phyloP scores from a whole-genome alignment of 2,329 filamentous ascomycete genomes.

The Colletotrichum plurivorum region DNA sequence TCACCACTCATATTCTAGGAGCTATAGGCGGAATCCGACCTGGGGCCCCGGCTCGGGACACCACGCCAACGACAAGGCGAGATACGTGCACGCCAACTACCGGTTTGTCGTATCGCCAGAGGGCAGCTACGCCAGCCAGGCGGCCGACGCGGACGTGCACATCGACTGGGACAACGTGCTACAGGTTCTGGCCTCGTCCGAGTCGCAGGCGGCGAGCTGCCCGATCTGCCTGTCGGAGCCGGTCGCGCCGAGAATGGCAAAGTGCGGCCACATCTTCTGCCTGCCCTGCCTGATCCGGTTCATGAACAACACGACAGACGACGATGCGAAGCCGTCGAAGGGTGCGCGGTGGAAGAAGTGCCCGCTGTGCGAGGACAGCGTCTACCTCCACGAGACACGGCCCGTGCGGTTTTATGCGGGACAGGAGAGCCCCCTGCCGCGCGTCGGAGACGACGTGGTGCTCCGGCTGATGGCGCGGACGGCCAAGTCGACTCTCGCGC shows the following conservation, averaged over 20 bases:
- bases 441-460: conserved; percentile 90
- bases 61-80: conserved; percentile 91
- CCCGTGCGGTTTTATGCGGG: conserved; percentile 93
- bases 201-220: conserved; percentile 90
- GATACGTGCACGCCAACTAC: conserved; percentile 95
- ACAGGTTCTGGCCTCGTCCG: conserved; percentile 90
- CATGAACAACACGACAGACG: conserved; percentile 87
- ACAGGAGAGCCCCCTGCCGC: conserved; percentile 85
- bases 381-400: conserved; percentile 92
- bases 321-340: conserved; percentile 77
- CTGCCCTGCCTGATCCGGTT: conserved; percentile 93
- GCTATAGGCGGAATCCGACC: conserved; percentile 79
- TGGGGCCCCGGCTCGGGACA: conserved; percentile 92
- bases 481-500: conserved; percentile 85
- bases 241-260: conserved; percentile 95
- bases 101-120: conserved; percentile 93
- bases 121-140: conserved; percentile 84
- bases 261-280: conserved; percentile 97
- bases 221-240: conserved; percentile 96
- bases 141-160: conserved; percentile 88
- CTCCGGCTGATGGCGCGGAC: conserved; percentile 87
- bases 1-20: conserved; percentile 65
- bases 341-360: conserved; percentile 92
- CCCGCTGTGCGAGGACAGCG: conserved; percentile 92
- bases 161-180: conserved; percentile 92